Percentiles rank a stretch among this genome's conserved stretches.
phyloP scores from a whole-genome alignment of 139 green algal genomes.

The Eudorina sp. region DNA sequence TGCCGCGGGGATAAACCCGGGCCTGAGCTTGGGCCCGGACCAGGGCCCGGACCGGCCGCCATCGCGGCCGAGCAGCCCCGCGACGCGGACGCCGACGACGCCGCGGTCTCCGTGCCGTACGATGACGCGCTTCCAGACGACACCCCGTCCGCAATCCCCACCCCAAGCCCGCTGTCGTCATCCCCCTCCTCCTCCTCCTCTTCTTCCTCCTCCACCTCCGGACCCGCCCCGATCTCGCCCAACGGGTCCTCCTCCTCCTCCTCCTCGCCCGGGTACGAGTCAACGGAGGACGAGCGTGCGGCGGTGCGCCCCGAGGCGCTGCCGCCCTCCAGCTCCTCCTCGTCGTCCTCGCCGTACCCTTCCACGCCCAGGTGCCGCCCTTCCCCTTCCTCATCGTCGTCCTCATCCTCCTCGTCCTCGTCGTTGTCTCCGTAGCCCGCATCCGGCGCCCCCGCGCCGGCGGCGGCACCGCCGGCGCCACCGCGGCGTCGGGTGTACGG shows the following conservation, averaged over 20 bases:
- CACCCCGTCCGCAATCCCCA: background rate
- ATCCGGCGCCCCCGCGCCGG: background rate
- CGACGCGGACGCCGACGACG: background rate
- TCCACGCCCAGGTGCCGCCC: background rate
- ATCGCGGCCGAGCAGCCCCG: background rate
- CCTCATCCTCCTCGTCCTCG: background rate
- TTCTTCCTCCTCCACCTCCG: background rate
- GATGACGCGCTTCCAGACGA: background rate
- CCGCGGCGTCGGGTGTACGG: background rate
- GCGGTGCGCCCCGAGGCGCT: background rate
- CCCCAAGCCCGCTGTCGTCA: background rate
- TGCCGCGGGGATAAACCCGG: background rate
- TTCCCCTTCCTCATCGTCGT: background rate
- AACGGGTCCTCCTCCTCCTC: background rate
- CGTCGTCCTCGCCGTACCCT: background rate
- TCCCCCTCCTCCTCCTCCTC: slow-evolving; percentile 15
- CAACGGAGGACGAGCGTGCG: background rate
- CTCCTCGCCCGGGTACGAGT: background rate
- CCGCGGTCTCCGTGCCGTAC: background rate
- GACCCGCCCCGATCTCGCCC: background rate
- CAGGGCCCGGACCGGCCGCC: too few species aligned
- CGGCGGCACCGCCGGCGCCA: background rate
- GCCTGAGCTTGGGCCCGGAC: background rate
- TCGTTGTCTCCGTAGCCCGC: too few species aligned
- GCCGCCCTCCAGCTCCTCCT: slow-evolving; percentile 8